These are phyloP conservation scores for Gymnopus androsaceus DNA, from an alignment of 1,284 basidiomycete species.

Conservation along the genomic window DNA sequence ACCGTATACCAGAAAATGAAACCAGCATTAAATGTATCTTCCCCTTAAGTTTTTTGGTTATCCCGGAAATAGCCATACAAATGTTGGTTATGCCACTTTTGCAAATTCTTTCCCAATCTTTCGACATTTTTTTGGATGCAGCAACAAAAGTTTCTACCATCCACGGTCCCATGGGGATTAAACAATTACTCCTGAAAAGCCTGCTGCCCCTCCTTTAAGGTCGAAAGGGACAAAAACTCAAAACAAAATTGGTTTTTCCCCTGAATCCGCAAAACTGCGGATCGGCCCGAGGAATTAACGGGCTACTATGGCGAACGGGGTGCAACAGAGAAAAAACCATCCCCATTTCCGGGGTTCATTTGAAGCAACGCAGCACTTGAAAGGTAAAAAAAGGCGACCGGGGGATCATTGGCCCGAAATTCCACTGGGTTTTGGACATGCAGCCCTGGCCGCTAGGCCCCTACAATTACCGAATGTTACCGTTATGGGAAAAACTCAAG, in stretches of 20 bases:
- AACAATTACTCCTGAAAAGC: constrained; percentile 47
- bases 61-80: constrained; percentile 47
- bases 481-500: no score
- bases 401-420: constrained; percentile 23
- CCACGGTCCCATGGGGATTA: constrained; percentile 51
- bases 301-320: constrained; percentile 47
- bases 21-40: constrained; percentile 46
- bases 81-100: constrained; percentile 40
- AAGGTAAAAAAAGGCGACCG: constrained; percentile 9
- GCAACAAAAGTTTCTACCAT: constrained; percentile 32
- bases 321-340: constrained; percentile 34
- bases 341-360: constrained; percentile 37
- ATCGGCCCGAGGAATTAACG: constrained; percentile 48
- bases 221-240: constrained; percentile 36
- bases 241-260: constrained; percentile 29
- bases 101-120: constrained; percentile 57
- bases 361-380: constrained; percentile 24
- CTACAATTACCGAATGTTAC: no score
- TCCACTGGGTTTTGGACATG: no score
- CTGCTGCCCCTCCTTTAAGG: constrained; percentile 42
- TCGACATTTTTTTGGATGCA: constrained; percentile 35
- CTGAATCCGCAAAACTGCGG: constrained; percentile 39
- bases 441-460: no score
- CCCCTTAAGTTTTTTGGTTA: constrained; percentile 31
- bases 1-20: constrained; percentile 43